These are phyloP conservation scores for Termitomyces sp. DNA, from an alignment of 768 basidiomycete species.

Conservation along the genomic window DNA sequence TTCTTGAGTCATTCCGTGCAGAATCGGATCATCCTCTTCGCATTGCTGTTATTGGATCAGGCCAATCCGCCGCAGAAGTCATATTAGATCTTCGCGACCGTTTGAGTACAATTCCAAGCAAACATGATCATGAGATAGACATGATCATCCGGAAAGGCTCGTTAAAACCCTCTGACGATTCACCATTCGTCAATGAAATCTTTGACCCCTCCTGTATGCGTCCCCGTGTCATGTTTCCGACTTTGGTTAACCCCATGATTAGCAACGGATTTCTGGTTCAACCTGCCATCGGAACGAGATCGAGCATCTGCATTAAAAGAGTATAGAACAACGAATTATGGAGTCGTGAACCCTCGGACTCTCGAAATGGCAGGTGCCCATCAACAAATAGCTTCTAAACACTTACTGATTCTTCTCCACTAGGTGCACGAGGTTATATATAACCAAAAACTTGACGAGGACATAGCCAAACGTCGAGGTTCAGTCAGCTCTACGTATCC, in stretches of 20 bases:
- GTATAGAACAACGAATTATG: constrained; percentile 46
- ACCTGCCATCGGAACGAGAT: constrained; percentile 26
- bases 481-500: constrained; percentile 13
- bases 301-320: constrained; percentile 33
- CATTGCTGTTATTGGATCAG: constrained; percentile 41
- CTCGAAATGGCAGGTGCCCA: constrained; percentile 28
- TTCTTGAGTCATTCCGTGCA: constrained; percentile 23
- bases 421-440: constrained; percentile 48
- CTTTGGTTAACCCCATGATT: neutral
- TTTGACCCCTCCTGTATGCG: constrained; percentile 43
- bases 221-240: neutral
- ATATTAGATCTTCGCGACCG: constrained; percentile 37
- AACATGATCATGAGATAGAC: constrained; percentile 33
- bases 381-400: neutral
- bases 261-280: constrained; percentile 38
- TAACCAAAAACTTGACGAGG: constrained; percentile 40
- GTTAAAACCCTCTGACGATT: constrained; percentile 46
- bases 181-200: constrained; percentile 48
- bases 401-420: neutral
- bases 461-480: constrained; percentile 29
- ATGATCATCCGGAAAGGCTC: constrained; percentile 47
- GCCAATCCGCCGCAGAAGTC: constrained; percentile 44
- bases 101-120: constrained; percentile 24
- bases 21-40: constrained; percentile 23
- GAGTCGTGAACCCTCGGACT: constrained; percentile 44